These are phyloP conservation scores for Pleurotus cornucopiae DNA, from an alignment of 768 basidiomycete species.

Conservation along the genomic window DNA sequence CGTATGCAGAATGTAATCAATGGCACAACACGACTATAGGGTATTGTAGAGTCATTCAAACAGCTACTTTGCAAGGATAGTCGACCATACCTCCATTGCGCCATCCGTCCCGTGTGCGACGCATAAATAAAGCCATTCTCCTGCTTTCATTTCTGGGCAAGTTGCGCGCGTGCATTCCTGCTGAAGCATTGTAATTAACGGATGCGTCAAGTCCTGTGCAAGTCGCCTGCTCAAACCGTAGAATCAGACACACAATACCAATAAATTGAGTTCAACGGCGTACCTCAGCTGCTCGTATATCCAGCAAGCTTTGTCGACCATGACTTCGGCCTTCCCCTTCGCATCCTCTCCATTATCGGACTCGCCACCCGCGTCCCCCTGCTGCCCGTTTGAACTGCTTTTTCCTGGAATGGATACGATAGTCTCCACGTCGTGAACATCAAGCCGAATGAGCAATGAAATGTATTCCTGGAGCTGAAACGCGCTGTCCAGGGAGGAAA, in stretches of 20 bases:
- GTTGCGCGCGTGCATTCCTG: constrained; percentile 81
- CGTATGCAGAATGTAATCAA: constrained; percentile 93
- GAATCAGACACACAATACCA: background rate
- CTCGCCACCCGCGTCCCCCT: background rate
- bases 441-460: constrained; percentile 75
- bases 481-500: constrained; percentile 79
- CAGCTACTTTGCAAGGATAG: too few relatives aligned
- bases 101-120: constrained; percentile 91
- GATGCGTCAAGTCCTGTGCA: constrained; percentile 83
- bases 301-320: constrained; percentile 83
- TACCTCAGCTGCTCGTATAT: constrained; percentile 62
- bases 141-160: constrained; percentile 99
- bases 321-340: constrained; percentile 38
- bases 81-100: constrained; percentile 68
- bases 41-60: background rate
- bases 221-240: constrained; percentile 55
- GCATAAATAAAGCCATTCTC: constrained; percentile 95
- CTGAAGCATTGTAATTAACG: constrained; percentile 79
- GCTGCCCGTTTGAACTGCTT: constrained; percentile 26
- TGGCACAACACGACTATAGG: constrained; percentile 86
- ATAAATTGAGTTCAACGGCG: constrained; percentile 4
- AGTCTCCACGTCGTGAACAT: constrained; percentile 84
- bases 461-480: constrained; percentile 97
- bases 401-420: constrained; percentile 76
- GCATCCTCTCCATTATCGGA: constrained; percentile 25